Base-by-base conservation (phyloP, 805 yeast species). In the Zygoascus flipseniorum region DNA sequence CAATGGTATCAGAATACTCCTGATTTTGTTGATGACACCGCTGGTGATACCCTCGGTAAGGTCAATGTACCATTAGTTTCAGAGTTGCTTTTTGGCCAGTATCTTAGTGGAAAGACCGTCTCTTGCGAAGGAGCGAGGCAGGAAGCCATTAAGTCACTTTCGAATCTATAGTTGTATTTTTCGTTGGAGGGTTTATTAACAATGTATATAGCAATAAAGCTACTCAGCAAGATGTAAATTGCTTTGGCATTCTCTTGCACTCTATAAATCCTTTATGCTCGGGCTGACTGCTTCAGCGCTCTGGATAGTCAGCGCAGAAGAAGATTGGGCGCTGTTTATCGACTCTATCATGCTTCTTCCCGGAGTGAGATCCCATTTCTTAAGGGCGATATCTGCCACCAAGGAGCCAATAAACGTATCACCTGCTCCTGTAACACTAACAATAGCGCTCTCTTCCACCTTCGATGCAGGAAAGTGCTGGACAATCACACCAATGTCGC, bases 351-450 rank as follows among this genome's bases (percentile, higher is more conserved):
- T 70, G 35, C 48, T 18, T 11, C 54, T 54, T 1, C 72, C 70
- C 42, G 49, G 49, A 8, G 19, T 11, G 6, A 46, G 41, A 31
- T 46, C 26, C 49, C 49, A 46, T 19, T 46, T 46, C 5, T 31
- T 39, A 13, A 31, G 23, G 1, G 71, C 66, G 49, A 76, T 56
- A 53, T 73, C 73, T 2, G 82, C 70, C 11, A 80, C 65, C 20
- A 89, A 57, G 28, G 76, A 79, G 0, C 96, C 96, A 31, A 81
- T 76, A 44, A 89, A 72, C 0, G 93, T 76, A 66, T 89, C 96
- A 10, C 96, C 97, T 0, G 95, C 95, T 1, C 96, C 97, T 9
- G 92, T 87, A 32, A 86, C 95, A 59, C 83, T 86, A 31, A 68
- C 69, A 11, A 85, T 74, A 0, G 66, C 62, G 2, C 71, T 63